Evolutionary conservation across 805 yeast species (phyloP).

Genomic region (Saccharomycopsis fibuligera): DNA sequence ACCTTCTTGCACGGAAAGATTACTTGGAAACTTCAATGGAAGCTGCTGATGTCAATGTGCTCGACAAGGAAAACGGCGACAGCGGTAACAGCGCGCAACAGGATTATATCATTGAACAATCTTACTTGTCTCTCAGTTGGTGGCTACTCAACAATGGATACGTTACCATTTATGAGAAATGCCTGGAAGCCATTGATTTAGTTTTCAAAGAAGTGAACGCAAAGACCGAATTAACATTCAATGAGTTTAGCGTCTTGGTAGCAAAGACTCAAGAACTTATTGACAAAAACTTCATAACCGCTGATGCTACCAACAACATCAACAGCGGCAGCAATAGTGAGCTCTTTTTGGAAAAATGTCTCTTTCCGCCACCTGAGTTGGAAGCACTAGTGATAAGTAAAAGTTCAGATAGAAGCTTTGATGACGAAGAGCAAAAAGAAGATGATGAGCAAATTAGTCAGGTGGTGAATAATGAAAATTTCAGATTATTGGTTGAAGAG

Average conservation of each 20-base stretch:
- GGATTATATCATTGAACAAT: slow-evolving; percentile 64
- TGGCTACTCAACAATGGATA: slow-evolving; percentile 90
- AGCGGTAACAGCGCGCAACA: slow-evolving; percentile 22
- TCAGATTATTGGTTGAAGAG: slow-evolving; percentile 38
- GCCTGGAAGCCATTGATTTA: slow-evolving; percentile 50
- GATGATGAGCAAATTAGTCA: slow-evolving; percentile 18
- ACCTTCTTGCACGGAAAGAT: slow-evolving; percentile 79
- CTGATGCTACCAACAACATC: no score
- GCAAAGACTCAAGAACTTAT: slow-evolving; percentile 34
- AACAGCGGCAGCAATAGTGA: no score
- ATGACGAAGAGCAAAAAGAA: slow-evolving; percentile 14
- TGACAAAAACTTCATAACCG: slow-evolving; percentile 26
- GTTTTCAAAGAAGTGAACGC: slow-evolving; percentile 65
- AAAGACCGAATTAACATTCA: slow-evolving; percentile 58
- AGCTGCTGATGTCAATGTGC: slow-evolving; percentile 48
- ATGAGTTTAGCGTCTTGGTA: slow-evolving; percentile 47
- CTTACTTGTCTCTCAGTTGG: slow-evolving; percentile 84
- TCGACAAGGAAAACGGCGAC: slow-evolving; percentile 22
- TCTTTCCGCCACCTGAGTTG: slow-evolving; percentile 29
- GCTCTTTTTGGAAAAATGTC: slow-evolving; percentile 30
- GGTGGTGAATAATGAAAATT: slow-evolving; percentile 22
- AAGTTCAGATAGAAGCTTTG: slow-evolving; percentile 40
- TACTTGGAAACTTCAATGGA: slow-evolving; percentile 74
- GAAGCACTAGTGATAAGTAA: slow-evolving; percentile 36
- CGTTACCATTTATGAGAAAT: slow-evolving; percentile 45